A percentile compares a stretch with the other conserved stretches of the same genome.
Conservation (phyloP, 768 basidiomycete species). For the Mycena indigotica region DNA sequence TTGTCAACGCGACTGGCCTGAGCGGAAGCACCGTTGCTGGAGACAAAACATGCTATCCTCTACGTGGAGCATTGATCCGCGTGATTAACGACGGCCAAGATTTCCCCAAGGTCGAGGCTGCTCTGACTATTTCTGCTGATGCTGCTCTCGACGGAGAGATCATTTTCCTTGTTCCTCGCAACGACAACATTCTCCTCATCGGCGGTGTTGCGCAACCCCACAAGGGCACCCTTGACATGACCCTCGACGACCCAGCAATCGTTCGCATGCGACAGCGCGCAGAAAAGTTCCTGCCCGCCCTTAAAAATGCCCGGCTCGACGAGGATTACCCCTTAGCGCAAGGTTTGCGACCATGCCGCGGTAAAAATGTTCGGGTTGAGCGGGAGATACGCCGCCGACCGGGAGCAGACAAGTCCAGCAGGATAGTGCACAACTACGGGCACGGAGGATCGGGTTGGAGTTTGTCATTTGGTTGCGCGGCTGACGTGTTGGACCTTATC, state of each 20-base stretch:
- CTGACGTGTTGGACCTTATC: conserved; percentile 21
- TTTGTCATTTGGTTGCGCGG: conserved; percentile 30
- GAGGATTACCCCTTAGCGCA: conserved; percentile 29
- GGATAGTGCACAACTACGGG: conserved; percentile 31
- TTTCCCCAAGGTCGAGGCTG: conserved; percentile 37
- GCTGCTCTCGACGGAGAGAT: conserved; percentile 32
- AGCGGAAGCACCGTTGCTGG: conserved; percentile 33
- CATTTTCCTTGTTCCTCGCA: conserved; percentile 39
- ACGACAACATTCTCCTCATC: conserved; percentile 38
- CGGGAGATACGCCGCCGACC: conserved; percentile 24
- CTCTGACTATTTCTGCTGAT: conserved; percentile 36
- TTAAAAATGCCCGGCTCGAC: conserved; percentile 31
- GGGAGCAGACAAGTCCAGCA: conserved; percentile 12
- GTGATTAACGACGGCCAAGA: conserved; percentile 38
- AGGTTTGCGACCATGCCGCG: conserved; percentile 32
- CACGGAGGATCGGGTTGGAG: conserved; percentile 32
- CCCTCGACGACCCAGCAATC: conserved; percentile 31
- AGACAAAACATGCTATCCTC: conserved; percentile 37
- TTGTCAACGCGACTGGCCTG: conserved; percentile 42
- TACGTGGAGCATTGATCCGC: conserved; percentile 39
- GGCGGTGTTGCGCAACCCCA: conserved; percentile 34
- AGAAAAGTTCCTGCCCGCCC: conserved; percentile 30
- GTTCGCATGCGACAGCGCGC: conserved; percentile 33
- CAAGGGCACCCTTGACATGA: conserved; percentile 28
- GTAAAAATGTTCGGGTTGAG: conserved; percentile 32